A percentile compares a stretch with the other conserved stretches of the same genome.
phyloP scores from a whole-genome alignment of 352 stramenopile genomes.

The Thraustotheca clavata region DNA sequence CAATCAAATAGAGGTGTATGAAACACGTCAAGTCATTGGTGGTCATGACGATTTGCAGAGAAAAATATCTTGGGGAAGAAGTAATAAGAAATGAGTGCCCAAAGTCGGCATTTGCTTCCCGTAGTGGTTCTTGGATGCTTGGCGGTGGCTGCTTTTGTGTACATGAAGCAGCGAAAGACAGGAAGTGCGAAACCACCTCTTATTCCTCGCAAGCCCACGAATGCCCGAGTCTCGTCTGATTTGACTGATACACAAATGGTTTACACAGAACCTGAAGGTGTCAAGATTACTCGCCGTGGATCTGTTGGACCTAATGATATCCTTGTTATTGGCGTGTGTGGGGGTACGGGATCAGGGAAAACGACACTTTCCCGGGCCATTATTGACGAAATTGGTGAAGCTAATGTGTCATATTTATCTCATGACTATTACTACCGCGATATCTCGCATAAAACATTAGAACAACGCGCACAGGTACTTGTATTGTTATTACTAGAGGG shows the following conservation, averaged over 20 bases:
- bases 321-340: conserved; percentile 88
- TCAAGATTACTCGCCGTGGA: conserved; percentile 49
- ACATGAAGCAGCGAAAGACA: conserved; percentile 6
- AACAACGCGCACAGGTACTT: conserved; percentile 61
- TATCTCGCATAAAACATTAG: conserved; percentile 76
- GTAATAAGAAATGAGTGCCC: neutral
- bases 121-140: neutral
- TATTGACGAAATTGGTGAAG: conserved; percentile 79
- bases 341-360: conserved; percentile 87
- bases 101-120: neutral
- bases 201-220: neutral
- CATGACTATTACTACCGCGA: conserved; percentile 98
- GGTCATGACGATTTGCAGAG: neutral
- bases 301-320: conserved; percentile 45
- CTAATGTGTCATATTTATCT: conserved; percentile 90
- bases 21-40: neutral
- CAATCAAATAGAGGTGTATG: neutral
- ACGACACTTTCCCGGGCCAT: conserved; percentile 87
- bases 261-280: conserved; percentile 45
- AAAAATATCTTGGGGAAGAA: neutral
- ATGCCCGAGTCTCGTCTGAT: conserved; percentile 30
- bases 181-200: neutral
- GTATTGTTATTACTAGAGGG: neutral
- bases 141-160: neutral
- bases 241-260: conserved; percentile 66